Base-by-base conservation (phyloP, 176 grass and related monocot species). In the Luzula sylvatica region DNA sequence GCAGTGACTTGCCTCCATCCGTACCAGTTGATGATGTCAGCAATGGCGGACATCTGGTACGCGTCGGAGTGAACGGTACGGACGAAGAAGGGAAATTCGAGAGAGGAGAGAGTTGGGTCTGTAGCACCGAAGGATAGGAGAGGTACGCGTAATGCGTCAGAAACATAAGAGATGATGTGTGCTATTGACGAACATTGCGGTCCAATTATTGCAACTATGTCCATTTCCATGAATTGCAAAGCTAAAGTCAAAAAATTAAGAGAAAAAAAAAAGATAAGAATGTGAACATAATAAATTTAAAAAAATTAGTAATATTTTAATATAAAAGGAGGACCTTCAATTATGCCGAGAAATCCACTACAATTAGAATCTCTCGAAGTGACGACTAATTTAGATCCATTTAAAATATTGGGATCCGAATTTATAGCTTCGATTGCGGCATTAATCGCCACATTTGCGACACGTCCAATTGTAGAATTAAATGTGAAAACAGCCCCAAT, bases 341-440 rank as follows among this genome's bases (percentile, higher is more conserved):
- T 35, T 56, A 86, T 82, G 68, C 85, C 92, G 35, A 96, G 67
- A 61, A 90, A 96, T 65, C 78, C 92, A 58, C 63, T 75, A 25
- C 92, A 96, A 55, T 77, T 89, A 62, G 79, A 71, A 67, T 96
- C 74, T 56, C 26, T 78, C 44, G 54, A 68, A 9, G 30, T 1
- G 57, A 96, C 45, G 14, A 52, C 43, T 30, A 96, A 61, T 27
- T 54, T 77, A 3, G 92, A 79, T 46, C 92, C 92, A 65, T 73
- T 77, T 29, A 96, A 76, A 71, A 96, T 26, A 55, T 59, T 80
- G 17, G 74, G 60, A 53, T 96, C 85, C 19, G 84, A 70, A 50
- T 96, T 96, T 16, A 96, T 77, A 65, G 86, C 81, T 2, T 90
- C 92, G 68, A 84, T 47, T 30, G 92, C 92, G 5, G 85, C 81